Base-by-base conservation (phyloP, 2,329 filamentous ascomycete genomes). In the Pseudopyrenochaeta lycopersici region DNA sequence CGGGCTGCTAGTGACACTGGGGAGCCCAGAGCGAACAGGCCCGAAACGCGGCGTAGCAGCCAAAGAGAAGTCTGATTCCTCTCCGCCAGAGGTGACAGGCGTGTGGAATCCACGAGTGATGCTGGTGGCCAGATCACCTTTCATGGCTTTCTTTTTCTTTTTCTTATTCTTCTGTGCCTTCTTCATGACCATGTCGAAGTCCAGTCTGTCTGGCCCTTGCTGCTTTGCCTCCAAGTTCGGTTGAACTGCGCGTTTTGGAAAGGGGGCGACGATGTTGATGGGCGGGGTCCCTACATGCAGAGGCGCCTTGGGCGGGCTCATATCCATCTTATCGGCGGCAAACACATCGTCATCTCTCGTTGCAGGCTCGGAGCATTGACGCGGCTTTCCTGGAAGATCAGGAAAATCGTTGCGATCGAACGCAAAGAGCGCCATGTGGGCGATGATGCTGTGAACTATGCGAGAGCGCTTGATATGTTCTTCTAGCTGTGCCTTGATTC, bases 1-100 rank as follows among this genome's bases (percentile, higher is more conserved):
- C n/a, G 81, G 80, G 55, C 81, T 84, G 58, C 76, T 79, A 7
- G 90, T 81, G 21, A 79, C 75, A 59, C 81, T 82, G 6, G 74
- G 68, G 35, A 81, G 72, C n/a, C 80, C 77, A 66, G 77, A 76
- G 43, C 76, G 63, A 42, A 71, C 66, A 27, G 75, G 74, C 1
- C 76, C 76, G 29, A 80, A 70, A 36, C 72, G 76, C 29, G 79
- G 77, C 4, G 80, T 80, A 35, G 67, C 74, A 47, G 74, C 72
- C 45, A 68, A 55, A 20, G 73, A 76, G 54, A 77, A 77, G 60
- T 85, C 83, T 3, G 82, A 84, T 63, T 85, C 83, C 67, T 86
- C 83, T 47, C 82, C 82, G 21, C 80, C 81, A 44, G 82, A 84
- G 10, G 78, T 80, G 21, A 78, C 72, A 1, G 81, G 80, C 10